These are phyloP conservation scores for Chaetomium fimeti DNA, from an alignment of 495 filamentous ascomycete genomes.

Conservation along the genomic window DNA sequence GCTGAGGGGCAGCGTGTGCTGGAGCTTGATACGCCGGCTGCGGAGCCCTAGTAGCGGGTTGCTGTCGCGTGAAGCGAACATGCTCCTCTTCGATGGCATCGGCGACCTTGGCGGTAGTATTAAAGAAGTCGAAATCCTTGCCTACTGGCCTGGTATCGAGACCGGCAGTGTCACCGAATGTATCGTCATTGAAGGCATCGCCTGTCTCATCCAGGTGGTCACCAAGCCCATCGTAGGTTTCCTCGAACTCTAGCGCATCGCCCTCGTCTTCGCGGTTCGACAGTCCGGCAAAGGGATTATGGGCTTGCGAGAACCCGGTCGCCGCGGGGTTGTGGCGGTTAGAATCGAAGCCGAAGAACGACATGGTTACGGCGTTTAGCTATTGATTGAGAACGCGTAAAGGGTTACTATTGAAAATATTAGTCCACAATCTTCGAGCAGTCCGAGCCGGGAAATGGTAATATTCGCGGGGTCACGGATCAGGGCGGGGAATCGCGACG, in stretches of 20 bases:
- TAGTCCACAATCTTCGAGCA: not conserved
- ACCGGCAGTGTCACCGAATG: constrained; percentile 66
- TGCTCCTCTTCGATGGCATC: constrained; percentile 88
- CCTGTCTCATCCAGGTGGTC: constrained; percentile 89
- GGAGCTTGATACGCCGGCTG: constrained; percentile 28
- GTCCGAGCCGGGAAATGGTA: too few relatives aligned
- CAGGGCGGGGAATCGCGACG: not conserved
- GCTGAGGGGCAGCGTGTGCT: constrained; percentile 33
- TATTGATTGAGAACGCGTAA: not conserved
- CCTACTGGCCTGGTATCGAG: constrained; percentile 53
- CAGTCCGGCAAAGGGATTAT: constrained; percentile 86
- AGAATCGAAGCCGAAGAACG: constrained; percentile 83
- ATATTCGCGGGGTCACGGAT: not conserved
- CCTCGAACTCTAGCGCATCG: constrained; percentile 89
- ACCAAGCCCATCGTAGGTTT: constrained; percentile 95
- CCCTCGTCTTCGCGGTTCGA: constrained; percentile 68
- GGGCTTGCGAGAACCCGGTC: constrained; percentile 76
- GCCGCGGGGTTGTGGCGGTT: constrained; percentile 56
- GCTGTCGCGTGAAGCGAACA: constrained; percentile 69
- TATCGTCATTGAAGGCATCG: constrained; percentile 96
- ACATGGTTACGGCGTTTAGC: constrained; percentile 30
- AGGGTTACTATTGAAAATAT: constrained; percentile 23
- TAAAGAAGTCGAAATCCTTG: constrained; percentile 97
- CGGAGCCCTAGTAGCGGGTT: constrained; percentile 47
- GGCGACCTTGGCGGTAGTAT: constrained; percentile 80